Percentiles rank a stretch among this genome's conserved stretches.
These are phyloP conservation scores for Circinella minor DNA, from an alignment of 371 early-diverging fungal species.

Conservation along the genomic window DNA sequence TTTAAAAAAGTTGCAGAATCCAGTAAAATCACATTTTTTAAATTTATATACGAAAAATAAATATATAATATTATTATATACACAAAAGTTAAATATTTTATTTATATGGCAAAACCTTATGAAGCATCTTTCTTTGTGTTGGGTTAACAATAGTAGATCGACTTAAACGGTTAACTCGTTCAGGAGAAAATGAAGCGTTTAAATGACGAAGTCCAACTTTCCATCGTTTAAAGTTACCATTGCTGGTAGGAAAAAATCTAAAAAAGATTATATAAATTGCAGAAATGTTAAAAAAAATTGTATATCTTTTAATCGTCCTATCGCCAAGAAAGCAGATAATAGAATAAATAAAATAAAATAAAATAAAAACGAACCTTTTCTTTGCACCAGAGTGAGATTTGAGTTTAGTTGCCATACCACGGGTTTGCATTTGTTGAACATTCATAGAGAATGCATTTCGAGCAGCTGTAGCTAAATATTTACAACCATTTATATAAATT, in stretches of 20 bases:
- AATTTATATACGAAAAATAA: neutral
- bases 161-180: constrained; percentile 50
- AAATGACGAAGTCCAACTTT: constrained; percentile 55
- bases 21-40: too few species aligned
- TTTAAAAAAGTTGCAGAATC: neutral
- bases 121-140: constrained; percentile 52
- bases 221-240: constrained; percentile 57
- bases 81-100: constrained; percentile 1
- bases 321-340: too few species aligned
- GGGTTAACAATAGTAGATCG: constrained; percentile 37
- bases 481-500: too few species aligned
- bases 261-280: too few species aligned
- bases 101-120: constrained; percentile 52
- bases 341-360: too few species aligned
- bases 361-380: constrained; percentile 36
- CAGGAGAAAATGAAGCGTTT: constrained; percentile 46
- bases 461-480: constrained; percentile 14
- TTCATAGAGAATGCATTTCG: constrained; percentile 23
- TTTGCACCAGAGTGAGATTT: constrained; percentile 58
- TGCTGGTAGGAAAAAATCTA: constrained; percentile 52
- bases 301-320: neutral
- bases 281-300: neutral
- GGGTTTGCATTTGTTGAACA: constrained; percentile 27
- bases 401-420: constrained; percentile 50
- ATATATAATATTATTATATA: too few species aligned